Conservation (phyloP, 2,329 filamentous ascomycete genomes). For the Tolypocladium inflatum region DNA sequence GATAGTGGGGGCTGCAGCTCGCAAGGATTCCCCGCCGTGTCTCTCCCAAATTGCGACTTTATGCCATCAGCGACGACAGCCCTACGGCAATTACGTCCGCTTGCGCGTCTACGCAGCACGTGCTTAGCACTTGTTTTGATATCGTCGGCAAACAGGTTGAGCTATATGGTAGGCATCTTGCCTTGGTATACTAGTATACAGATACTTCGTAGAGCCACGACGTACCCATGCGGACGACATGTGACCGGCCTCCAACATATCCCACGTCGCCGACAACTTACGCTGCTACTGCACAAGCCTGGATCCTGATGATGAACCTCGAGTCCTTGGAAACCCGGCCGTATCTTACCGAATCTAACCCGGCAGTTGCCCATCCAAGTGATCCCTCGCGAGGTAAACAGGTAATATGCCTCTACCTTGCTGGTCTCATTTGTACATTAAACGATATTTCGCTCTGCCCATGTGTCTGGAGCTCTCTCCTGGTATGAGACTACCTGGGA, state of each 20-base stretch:
- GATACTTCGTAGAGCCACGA: neutral
- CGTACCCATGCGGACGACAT: neutral
- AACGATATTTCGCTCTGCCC: neutral
- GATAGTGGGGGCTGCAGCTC: neutral
- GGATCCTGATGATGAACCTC: neutral
- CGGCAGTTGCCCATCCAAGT: neutral
- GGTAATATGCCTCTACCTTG: neutral
- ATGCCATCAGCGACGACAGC: neutral
- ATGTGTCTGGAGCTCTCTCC: neutral
- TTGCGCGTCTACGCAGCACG: neutral
- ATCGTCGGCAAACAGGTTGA: neutral
- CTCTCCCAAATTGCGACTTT: neutral
- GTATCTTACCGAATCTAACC: neutral
- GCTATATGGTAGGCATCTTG: neutral
- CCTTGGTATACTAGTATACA: no score
- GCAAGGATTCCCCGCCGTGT: slow-evolving; percentile 2
- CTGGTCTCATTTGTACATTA: neutral
- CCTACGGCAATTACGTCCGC: neutral
- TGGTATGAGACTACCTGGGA: neutral
- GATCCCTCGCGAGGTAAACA: neutral
- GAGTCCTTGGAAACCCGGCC: neutral
- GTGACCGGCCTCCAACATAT: neutral
- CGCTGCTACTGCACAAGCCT: neutral
- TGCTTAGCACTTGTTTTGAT: neutral
- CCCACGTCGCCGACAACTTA: neutral